Evolutionary conservation across 805 yeast genomes (phyloP).

Genomic region (Saccharomyces jurei): DNA sequence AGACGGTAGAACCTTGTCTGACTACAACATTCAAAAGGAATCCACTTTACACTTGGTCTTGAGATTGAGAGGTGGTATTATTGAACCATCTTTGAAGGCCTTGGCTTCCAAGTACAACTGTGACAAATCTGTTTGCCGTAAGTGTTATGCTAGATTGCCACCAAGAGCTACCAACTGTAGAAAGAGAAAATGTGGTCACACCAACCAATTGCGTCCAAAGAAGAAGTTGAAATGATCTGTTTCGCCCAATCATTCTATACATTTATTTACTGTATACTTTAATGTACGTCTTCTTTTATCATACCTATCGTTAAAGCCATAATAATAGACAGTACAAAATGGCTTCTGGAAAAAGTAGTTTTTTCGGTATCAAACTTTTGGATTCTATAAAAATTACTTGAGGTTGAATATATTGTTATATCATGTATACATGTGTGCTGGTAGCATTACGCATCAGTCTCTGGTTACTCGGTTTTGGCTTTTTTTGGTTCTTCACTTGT

Average conservation of each 20-base stretch:
- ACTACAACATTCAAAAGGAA: conserved; percentile 99
- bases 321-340: neutral
- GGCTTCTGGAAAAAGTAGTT: neutral
- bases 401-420: neutral
- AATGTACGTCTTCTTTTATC: neutral
- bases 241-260: conserved; percentile 25
- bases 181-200: conserved; percentile 99
- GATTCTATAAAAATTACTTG: neutral
- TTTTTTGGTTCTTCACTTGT: neutral
- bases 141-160: conserved; percentile 99
- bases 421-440: neutral
- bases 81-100: conserved; percentile 98
- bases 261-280: neutral
- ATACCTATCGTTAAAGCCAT: neutral
- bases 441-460: neutral
- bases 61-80: conserved; percentile 98
- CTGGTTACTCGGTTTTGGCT: neutral
- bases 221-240: conserved; percentile 89
- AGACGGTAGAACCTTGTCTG: conserved; percentile 97
- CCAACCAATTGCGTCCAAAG: conserved; percentile 99
- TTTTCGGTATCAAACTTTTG: neutral
- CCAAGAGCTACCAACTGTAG: conserved; percentile 99
- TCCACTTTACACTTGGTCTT: conserved; percentile 93
- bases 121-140: conserved; percentile 98
- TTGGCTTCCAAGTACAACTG: conserved; percentile 99